A percentile compares a stretch with the other conserved stretches of the same genome.
Conservation (phyloP, 2,329 filamentous ascomycete genomes). For the Lachnellula arida region DNA sequence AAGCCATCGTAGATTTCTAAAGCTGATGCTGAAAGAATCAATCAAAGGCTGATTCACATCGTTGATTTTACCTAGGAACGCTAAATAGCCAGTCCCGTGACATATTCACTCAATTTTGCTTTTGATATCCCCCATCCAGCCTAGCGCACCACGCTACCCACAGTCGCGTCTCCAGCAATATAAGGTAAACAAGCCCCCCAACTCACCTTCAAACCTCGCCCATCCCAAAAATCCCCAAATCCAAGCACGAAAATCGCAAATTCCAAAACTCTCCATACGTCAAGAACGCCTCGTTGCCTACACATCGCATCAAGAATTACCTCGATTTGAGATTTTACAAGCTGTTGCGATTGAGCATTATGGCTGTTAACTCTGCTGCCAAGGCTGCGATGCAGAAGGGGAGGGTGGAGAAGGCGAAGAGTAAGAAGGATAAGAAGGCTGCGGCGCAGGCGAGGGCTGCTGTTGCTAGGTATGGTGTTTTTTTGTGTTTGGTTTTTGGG, state of each 20-base stretch:
- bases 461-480: neutral
- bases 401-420: constrained; percentile 13
- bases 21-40: too few relatives aligned
- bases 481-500: too few relatives aligned
- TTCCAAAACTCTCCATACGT: neutral
- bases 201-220: neutral
- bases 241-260: neutral
- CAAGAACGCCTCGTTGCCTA: neutral
- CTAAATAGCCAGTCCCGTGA: too few relatives aligned
- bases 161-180: neutral
- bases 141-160: neutral
- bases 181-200: neutral
- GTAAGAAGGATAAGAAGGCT: constrained; percentile 13
- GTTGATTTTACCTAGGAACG: too few relatives aligned
- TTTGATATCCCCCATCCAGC: neutral
- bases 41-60: too few relatives aligned
- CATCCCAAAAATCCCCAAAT: neutral
- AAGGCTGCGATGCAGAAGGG: constrained; percentile 13
- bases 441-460: constrained; percentile 12
- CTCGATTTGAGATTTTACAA: neutral
- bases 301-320: neutral
- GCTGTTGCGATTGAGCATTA: neutral
- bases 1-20: too few relatives aligned
- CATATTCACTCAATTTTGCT: too few relatives aligned
- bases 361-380: constrained; percentile 5